Evolutionary conservation across 148 eudicot species (phyloP).

Genomic region (Talinum fruticosum): DNA sequence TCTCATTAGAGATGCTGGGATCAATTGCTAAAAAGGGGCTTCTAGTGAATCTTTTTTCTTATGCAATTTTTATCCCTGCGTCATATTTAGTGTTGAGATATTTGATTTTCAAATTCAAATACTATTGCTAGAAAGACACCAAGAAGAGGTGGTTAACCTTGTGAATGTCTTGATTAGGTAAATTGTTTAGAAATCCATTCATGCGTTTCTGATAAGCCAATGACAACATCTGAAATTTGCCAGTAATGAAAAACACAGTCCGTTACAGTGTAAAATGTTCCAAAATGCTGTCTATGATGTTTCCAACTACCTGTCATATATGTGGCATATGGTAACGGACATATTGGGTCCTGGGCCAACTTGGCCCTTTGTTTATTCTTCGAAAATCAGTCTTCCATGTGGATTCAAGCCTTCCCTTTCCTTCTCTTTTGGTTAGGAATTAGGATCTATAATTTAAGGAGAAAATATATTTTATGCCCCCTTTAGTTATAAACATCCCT

Average conservation of each 20-base stretch:
- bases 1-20: not conserved
- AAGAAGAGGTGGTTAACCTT: not conserved
- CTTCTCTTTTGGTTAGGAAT: not conserved
- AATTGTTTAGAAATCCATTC: not conserved
- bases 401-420: not conserved
- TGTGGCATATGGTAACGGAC: not conserved
- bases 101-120: not conserved
- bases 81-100: not conserved
- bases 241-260: not conserved
- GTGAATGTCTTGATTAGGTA: not conserved
- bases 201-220: not conserved
- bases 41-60: not conserved
- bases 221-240: not conserved
- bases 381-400: not conserved
- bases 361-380: not conserved
- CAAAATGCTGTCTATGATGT: not conserved
- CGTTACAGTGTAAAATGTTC: not conserved
- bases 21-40: not conserved
- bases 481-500: not conserved
- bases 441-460: not conserved
- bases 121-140: not conserved
- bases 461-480: not conserved
- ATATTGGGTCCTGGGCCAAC: not conserved
- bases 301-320: not conserved
- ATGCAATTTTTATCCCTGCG: not conserved